Evolutionary conservation across 352 stramenopile genomes (phyloP).

Genomic region (Globisporangium takayamanum): DNA sequence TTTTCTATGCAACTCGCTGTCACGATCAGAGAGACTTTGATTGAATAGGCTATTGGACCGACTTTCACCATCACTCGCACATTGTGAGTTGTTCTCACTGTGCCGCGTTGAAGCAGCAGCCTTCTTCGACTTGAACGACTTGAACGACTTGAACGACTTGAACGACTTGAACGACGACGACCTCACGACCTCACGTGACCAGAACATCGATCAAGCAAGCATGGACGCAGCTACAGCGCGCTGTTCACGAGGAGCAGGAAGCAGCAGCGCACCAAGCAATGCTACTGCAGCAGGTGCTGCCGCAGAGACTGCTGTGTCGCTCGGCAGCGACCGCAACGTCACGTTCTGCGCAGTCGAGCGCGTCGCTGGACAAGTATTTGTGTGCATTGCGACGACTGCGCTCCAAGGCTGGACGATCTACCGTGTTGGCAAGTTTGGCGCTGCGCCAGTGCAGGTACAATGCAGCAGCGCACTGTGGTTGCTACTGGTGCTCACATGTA

Average conservation of each 20-base stretch:
- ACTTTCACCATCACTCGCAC: too few species aligned
- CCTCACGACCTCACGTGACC: not conserved
- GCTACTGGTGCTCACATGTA: not conserved
- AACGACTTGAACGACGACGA: not conserved
- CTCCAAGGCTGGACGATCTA: slow-evolving; percentile 43
- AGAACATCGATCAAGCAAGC: not conserved
- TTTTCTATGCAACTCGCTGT: too few species aligned
- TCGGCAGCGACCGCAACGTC: slow-evolving; percentile 27
- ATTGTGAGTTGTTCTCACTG: too few species aligned
- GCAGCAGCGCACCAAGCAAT: not conserved
- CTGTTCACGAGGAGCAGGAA: not conserved
- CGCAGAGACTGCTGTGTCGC: slow-evolving; percentile 13
- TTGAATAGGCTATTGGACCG: too few species aligned
- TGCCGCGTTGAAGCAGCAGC: too few species aligned
- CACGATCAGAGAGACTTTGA: too few species aligned
- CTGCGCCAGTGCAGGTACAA: slow-evolving; percentile 39
- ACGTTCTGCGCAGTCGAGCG: slow-evolving; percentile 64
- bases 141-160: not conserved
- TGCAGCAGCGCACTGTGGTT: not conserved
- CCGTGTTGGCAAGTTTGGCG: slow-evolving; percentile 50
- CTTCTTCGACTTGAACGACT: not conserved
- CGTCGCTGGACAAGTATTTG: slow-evolving; percentile 37
- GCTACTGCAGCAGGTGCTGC: slow-evolving; percentile 4
- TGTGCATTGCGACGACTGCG: slow-evolving; percentile 49
- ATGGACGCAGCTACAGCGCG: not conserved